Evolutionary conservation across 1,139 yeast genomes (phyloP).

Genomic region (Yamadazyma sp.): DNA sequence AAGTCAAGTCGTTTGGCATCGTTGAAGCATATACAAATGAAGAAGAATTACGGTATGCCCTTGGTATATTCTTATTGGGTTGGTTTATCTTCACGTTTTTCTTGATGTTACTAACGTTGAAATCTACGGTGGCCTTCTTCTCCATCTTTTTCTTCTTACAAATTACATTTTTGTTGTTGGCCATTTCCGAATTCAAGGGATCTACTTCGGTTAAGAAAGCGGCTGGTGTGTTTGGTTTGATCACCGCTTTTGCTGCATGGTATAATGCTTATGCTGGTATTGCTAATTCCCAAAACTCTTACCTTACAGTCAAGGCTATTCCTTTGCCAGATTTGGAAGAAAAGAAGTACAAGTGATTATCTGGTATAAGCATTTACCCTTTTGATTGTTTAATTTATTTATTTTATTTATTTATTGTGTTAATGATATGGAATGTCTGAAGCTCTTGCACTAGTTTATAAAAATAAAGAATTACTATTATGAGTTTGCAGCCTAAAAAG

Average conservation of each 20-base stretch:
- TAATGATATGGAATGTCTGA: neutral
- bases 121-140: conserved; percentile 79
- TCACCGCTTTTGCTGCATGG: conserved; percentile 82
- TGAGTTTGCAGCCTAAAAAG: neutral
- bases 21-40: conserved; percentile 51
- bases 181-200: conserved; percentile 52
- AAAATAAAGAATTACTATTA: neutral
- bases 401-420: conserved; percentile 3
- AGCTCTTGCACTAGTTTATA: neutral
- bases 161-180: conserved; percentile 66
- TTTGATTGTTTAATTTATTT: conserved; percentile 3
- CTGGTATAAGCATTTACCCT: neutral
- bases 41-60: conserved; percentile 41
- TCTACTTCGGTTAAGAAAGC: conserved; percentile 48
- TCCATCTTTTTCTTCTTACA: conserved; percentile 61
- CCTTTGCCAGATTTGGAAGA: conserved; percentile 26
- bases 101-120: conserved; percentile 63
- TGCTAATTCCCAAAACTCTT: conserved; percentile 69
- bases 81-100: conserved; percentile 82
- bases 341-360: conserved; percentile 11
- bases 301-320: conserved; percentile 56
- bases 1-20: conserved; percentile 74
- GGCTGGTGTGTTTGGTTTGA: conserved; percentile 79
- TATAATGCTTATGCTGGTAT: conserved; percentile 92
- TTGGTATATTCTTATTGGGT: conserved; percentile 73